Conservation (phyloP, 2,329 filamentous ascomycete genomes). For the Malbranchea zuffiana region DNA sequence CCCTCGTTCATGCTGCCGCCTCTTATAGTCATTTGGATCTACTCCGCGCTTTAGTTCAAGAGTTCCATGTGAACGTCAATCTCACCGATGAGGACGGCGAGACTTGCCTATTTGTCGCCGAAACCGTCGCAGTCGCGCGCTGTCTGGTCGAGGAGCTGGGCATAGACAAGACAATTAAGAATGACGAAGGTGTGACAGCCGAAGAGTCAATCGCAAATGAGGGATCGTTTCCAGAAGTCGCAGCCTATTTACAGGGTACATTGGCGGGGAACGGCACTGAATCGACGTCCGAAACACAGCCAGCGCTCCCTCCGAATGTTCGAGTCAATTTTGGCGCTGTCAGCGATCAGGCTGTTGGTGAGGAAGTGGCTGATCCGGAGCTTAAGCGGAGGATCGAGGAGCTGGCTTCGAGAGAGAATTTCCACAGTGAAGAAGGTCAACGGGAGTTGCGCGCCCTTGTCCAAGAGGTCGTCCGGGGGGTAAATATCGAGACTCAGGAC, state of each 20-base stretch:
- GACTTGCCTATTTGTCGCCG: slow-evolving; percentile 87
- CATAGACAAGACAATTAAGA: slow-evolving; percentile 53
- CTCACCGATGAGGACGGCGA: slow-evolving; percentile 83
- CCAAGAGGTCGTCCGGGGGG: slow-evolving; percentile 63
- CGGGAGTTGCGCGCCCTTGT: slow-evolving; percentile 66
- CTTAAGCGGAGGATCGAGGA: slow-evolving; percentile 81
- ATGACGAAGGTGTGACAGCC: slow-evolving; percentile 68
- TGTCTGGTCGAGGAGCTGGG: slow-evolving; percentile 73
- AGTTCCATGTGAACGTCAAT: slow-evolving; percentile 69
- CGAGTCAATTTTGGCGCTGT: slow-evolving; percentile 68
- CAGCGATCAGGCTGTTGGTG: slow-evolving; percentile 44
- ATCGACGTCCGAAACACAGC: slow-evolving; percentile 39
- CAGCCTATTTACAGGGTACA: slow-evolving; percentile 52
- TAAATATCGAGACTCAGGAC: slow-evolving; percentile 49
- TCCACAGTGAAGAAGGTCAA: slow-evolving; percentile 70
- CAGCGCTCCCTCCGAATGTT: slow-evolving; percentile 63
- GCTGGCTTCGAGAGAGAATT: slow-evolving; percentile 71
- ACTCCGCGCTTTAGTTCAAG: slow-evolving; percentile 60
- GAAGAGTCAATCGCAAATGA: slow-evolving; percentile 69
- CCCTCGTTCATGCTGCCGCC: slow-evolving; percentile 79
- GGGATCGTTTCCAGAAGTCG: slow-evolving; percentile 64
- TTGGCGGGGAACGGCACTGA: slow-evolving; percentile 21
- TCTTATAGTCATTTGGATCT: slow-evolving; percentile 84
- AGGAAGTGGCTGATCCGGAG: slow-evolving; percentile 62
- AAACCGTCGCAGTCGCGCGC: slow-evolving; percentile 66